phyloP scores from a whole-genome alignment of 2,329 filamentous ascomycete genomes.

The Aschersonia sp. region DNA sequence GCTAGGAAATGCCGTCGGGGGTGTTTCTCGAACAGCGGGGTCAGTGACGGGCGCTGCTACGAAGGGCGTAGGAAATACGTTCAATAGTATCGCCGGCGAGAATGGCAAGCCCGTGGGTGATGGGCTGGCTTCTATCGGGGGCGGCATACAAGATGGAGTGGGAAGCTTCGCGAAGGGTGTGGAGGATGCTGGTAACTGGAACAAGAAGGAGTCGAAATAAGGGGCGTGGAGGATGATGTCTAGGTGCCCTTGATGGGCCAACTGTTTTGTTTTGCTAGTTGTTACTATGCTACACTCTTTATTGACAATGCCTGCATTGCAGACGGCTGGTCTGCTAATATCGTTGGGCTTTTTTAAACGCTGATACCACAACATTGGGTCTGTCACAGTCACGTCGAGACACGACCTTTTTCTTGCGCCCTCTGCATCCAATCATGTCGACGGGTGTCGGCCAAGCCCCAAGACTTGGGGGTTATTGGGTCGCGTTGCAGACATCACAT shows the following conservation, averaged over 20 bases:
- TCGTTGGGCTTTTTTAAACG: too few relatives aligned
- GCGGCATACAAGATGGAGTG: conserved; percentile 36
- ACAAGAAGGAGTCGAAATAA: conserved; percentile 14
- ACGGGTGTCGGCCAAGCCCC: background rate
- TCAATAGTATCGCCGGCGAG: conserved; percentile 38
- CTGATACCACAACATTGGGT: too few relatives aligned
- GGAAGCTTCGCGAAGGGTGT: conserved; percentile 35
- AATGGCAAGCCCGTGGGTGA: conserved; percentile 40
- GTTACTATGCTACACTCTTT: background rate
- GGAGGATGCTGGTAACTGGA: conserved; percentile 45
- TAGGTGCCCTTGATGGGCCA: too few relatives aligned
- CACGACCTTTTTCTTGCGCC: too few relatives aligned
- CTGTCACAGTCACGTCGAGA: too few relatives aligned
- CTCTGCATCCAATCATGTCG: background rate
- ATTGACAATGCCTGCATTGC: background rate
- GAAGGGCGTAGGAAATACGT: conserved; percentile 41
- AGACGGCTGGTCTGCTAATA: too few relatives aligned
- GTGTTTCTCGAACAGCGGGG: conserved; percentile 24
- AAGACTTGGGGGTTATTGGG: background rate
- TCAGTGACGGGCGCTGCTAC: conserved; percentile 34
- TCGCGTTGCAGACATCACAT: background rate
- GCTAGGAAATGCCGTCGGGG: conserved; percentile 25
- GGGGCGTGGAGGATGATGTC: background rate
- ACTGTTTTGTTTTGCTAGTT: background rate
- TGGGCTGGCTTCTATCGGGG: conserved; percentile 35